Base-by-base conservation (phyloP, 1,284 basidiomycete species). In the Ustilago hordei region DNA sequence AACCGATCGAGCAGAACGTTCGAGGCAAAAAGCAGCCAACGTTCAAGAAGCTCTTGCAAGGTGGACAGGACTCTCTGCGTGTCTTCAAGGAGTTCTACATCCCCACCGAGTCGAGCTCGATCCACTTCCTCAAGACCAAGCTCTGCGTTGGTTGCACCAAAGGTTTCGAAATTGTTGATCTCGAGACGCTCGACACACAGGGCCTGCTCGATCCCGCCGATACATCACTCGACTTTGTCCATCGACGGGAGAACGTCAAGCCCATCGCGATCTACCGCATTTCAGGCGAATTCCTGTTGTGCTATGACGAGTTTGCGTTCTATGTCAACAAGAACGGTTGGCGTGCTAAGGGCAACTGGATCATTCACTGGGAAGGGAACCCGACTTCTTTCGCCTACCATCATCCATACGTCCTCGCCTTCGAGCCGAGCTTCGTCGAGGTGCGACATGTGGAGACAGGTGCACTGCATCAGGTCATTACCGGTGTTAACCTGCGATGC, bases 161-260 rank as follows among this genome's bases (percentile, higher is more conserved):
- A 85, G 97, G 97, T n/a, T 99, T 99, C 86, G 97, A 99, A 88
- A 98, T 99, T 80, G 95, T 99, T 77, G 97, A 99, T 87, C 90
- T 98, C 57, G 95, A 98, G 86, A 97, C 93, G 64, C 89, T 99
- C 86, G 97, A 99, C 87, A 98, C 95, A 55, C 96, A 99, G 88
- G 94, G 94, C 8, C 87, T 99, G 73, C 89, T 99, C 63, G 97
- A 99, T 87, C 97, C 97, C 0, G 91, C 92, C 7, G 97, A 99
- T 85, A 89, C 91, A 57, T 93, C 92, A 7, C 90, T 99, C 56
- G 95, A 98, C 81, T 98, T 99, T 88, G 94, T 98, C 35, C 90
- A 94, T 76, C 94, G 93, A 86, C 89, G 92, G 66, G 95, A 97
- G 85, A 93, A 92, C 82, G 90, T 97, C 57, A 90, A 93, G 67